These are phyloP conservation scores for Polytolypa hystricis DNA, from an alignment of 2,329 filamentous ascomycete genomes.

Conservation along the genomic window DNA sequence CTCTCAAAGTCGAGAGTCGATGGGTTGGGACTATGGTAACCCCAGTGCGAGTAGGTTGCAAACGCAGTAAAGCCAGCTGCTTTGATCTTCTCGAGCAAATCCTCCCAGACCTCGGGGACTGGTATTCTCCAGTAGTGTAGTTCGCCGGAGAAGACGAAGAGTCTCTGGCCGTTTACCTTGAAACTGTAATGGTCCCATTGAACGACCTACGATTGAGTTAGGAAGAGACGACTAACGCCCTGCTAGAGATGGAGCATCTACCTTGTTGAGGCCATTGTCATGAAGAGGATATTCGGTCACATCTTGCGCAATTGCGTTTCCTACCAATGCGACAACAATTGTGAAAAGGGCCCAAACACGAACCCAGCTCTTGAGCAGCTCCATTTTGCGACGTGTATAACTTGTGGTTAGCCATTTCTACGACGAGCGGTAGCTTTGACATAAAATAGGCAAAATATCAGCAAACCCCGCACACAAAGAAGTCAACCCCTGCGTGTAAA, in stretches of 20 bases:
- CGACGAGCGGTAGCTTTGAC: too few species aligned
- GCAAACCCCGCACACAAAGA: too few species aligned
- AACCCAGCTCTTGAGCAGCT: not conserved
- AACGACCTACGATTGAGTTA: not conserved
- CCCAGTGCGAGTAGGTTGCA: slow-evolving; percentile 72
- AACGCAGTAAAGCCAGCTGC: slow-evolving; percentile 68
- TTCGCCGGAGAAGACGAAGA: slow-evolving; percentile 63
- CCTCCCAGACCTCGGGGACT: slow-evolving; percentile 53
- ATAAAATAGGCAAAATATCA: too few species aligned
- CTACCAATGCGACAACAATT: not conserved
- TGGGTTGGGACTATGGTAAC: slow-evolving; percentile 60
- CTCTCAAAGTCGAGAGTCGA: slow-evolving; percentile 55
- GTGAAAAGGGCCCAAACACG: not conserved
- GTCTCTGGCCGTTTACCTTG: slow-evolving; percentile 56
- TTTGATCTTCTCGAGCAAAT: slow-evolving; percentile 74
- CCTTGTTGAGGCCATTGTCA: not conserved
- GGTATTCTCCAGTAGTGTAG: slow-evolving; percentile 50
- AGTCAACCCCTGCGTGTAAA: too few species aligned
- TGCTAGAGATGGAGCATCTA: not conserved
- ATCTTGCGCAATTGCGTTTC: not conserved
- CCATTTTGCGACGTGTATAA: too few species aligned
- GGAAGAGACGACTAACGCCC: not conserved
- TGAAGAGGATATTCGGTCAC: not conserved
- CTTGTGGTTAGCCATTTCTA: too few species aligned
- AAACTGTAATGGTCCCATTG: slow-evolving; percentile 62